Base-by-base conservation (phyloP, 176 grass and related monocot genomes). In the Pontederia crassipes region DNA sequence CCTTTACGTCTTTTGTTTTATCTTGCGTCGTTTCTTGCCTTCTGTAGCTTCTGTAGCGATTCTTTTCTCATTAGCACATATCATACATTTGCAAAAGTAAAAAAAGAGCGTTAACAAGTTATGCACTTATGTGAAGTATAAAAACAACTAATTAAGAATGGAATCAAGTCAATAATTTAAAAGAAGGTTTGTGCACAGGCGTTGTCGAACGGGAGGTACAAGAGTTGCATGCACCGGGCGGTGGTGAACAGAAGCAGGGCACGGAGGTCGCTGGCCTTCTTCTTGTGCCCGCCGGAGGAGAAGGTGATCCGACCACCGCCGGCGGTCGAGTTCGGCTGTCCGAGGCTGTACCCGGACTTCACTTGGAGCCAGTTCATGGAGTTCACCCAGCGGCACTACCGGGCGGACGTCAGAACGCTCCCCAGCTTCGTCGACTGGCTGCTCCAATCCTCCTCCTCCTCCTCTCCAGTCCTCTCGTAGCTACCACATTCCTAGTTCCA, bases 301-400 rank as follows among this genome's bases (percentile, higher is more conserved):
- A 68, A 81, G 50, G 90, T 95, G 52, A 83, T 95, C 62, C 73
- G 86, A 24, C 86, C 90, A 32, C 90, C 86, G 28, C n/a, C 89
- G 10, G 56, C 49, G 12, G 9, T 35, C 5, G 47, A 68, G 1
- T 1, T 64, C 18, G 69, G 12, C 45, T 18, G 62, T 0, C 62
- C 83, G 11, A 80, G 86, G 1, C 76, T 66, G 27, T 97, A 97
- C 81, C 92, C 92, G 54, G 87, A 97, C 80, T 97, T 97, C 79
- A 97, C 92, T 8, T 91, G 92, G 87, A 81, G 78, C 62, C 83
- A 91, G 61, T 64, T 97, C 59, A 82, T 84, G 81, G 76, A 73
- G 56, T 97, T 97, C 76, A 97, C 92, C 59, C 92, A 97, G 74
- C 69, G 72, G 59, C 87, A 97, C 58, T 97, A 97, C 77, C 78